Evolutionary conservation across 495 filamentous ascomycete species (phyloP), one percentile per base, ranked within the genome.

Genomic region (Penicillium tannophilum): DNA sequence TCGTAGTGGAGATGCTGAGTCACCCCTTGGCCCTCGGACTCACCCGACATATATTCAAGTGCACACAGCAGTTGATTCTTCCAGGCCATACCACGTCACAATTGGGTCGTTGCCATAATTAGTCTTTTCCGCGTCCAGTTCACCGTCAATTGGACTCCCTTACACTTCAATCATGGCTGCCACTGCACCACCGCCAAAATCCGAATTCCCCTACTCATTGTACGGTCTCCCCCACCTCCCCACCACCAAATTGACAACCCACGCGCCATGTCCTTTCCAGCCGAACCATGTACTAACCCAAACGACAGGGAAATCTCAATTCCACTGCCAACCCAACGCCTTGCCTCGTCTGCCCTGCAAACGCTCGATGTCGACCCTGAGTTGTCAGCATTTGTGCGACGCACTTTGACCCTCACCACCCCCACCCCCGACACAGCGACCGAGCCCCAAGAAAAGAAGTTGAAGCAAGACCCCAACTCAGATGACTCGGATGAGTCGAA

Each of bases 281-380:
- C 6, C 9, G 1, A 7, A 54, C 4, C 16, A 1, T 1, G 54
- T 48, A 14, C 64, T 53, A 52, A 54, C 49, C 28, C 41, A 49
- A 41, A 26, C 46, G 28, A 36, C 65, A 97, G 93, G 58, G 87
- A 80, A 24, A 85, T 98, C 61, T 80, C 85, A 56, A 79, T 97
- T 49, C 94, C 95, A 35, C 87, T 98, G 63, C 94, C 93, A 23
- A 90, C 87, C 47, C 76, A 87, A 33, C 88, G 87, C 58, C 86
- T 98, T 36, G 93, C 93, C 9, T 83, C 81, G 24, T 84, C 88
- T 36, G 91, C 94, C 36, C 81, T 89, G 8, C 85, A 82, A 64
- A 83, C 91, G 30, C 77, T 98, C 43, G 78, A 85, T 54, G 94
- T 98, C 51, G 94, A 98, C 74, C 77, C 86, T 61, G 94, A 98